Evolutionary conservation across 73 alveolate species (phyloP).

Genomic region (Tetrahymena elliotti): DNA sequence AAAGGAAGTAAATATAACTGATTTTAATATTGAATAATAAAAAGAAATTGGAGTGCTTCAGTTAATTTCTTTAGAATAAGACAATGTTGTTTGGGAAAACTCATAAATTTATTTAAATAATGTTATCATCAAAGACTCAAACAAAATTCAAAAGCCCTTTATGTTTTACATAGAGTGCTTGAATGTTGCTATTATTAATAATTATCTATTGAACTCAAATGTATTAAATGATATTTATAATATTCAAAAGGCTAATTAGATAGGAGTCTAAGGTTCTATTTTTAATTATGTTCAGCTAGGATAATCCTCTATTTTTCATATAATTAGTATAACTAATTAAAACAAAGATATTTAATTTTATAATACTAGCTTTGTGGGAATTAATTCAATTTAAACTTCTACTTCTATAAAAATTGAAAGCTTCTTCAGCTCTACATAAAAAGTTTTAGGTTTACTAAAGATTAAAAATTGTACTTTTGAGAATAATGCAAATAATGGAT

Average conservation of each 20-base stretch:
- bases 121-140: background rate
- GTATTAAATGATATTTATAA: background rate
- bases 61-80: background rate
- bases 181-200: background rate
- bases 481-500: background rate
- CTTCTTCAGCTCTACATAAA: background rate
- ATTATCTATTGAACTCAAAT: no score
- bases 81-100: background rate
- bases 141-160: background rate
- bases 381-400: background rate
- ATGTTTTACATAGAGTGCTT: background rate
- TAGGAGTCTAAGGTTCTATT: background rate
- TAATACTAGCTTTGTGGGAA: background rate
- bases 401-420: background rate
- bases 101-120: no score
- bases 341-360: no score
- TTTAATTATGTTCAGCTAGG: background rate
- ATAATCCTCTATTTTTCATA: background rate
- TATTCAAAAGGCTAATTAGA: background rate
- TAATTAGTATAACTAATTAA: background rate
- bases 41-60: background rate
- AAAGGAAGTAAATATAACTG: no score
- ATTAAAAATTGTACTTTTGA: background rate
- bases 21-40: no score
- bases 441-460: background rate